These are phyloP conservation scores for Tetradesmus lagerheimii DNA, from an alignment of 139 green algal genomes.

Conservation along the genomic window DNA sequence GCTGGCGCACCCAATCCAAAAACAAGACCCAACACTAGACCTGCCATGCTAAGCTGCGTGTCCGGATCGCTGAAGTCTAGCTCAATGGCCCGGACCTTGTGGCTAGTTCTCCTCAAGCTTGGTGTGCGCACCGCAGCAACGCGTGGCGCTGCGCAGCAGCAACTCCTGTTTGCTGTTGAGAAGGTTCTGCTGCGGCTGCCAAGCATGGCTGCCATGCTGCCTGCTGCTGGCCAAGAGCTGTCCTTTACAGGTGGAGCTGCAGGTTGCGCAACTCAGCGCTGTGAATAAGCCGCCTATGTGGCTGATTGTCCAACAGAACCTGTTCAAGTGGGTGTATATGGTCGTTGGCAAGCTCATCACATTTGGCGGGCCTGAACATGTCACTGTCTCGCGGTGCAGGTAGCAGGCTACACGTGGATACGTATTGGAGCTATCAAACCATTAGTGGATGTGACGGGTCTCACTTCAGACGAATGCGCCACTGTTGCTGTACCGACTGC, in stretches of 20 bases:
- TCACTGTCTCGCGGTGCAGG: neutral
- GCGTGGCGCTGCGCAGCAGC: neutral
- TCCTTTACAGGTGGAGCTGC: neutral
- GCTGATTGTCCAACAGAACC: neutral
- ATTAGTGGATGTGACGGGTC: no score
- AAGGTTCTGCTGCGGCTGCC: neutral
- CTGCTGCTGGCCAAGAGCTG: neutral
- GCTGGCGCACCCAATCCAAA: slow-evolving; percentile 76
- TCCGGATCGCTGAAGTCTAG: slow-evolving; percentile 84
- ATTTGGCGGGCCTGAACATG: neutral
- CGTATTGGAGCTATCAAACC: no score
- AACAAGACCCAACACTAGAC: slow-evolving; percentile 51
- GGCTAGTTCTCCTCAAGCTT: slow-evolving; percentile 23
- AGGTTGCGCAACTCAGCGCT: neutral
- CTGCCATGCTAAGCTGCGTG: slow-evolving; percentile 67
- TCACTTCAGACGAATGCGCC: no score
- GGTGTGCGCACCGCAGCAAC: neutral
- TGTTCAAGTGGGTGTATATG: neutral
- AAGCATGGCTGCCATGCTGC: neutral
- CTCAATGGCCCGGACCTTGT: slow-evolving; percentile 69
- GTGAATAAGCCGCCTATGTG: neutral
- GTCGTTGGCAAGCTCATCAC: neutral
- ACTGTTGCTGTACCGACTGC: neutral
- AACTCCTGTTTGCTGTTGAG: neutral
- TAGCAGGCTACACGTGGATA: neutral